Conservation (phyloP, 1,284 basidiomycete species). For the Tylopilus orsonianus region DNA sequence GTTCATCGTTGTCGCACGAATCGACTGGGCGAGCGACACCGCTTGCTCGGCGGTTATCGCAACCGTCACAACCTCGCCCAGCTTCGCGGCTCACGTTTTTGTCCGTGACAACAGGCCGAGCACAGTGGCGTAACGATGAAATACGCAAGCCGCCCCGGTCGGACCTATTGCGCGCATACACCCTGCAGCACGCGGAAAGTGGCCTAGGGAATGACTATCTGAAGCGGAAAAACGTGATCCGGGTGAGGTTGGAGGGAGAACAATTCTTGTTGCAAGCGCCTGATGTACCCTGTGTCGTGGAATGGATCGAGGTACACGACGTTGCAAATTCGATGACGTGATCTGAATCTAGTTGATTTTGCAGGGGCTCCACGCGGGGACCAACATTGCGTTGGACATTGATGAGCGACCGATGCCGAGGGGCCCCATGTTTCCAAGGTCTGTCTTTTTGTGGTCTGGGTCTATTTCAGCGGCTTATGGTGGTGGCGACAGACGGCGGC, state of each 20-base stretch:
- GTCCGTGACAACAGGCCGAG: conserved; percentile 11
- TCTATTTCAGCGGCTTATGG: background rate
- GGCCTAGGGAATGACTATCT: conserved; percentile 94
- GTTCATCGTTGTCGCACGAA: conserved; percentile 27
- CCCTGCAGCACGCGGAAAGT: conserved; percentile 88
- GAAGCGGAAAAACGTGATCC: conserved; percentile 94
- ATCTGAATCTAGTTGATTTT: conserved; percentile 24
- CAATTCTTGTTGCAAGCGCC: conserved; percentile 94
- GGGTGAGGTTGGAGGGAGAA: conserved; percentile 90
- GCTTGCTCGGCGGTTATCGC: conserved; percentile 10
- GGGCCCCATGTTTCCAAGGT: conserved; percentile 78
- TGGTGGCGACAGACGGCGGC: conserved; percentile 37
- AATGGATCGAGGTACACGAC: conserved; percentile 88
- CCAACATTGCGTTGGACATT: conserved; percentile 91
- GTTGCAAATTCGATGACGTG: conserved; percentile 6
- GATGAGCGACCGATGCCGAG: conserved; percentile 90
- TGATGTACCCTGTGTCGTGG: conserved; percentile 83
- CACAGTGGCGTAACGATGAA: conserved; percentile 19
- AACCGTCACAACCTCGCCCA: conserved; percentile 15
- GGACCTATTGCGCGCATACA: conserved; percentile 66
- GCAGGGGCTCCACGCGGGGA: conserved; percentile 86
- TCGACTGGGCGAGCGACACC: conserved; percentile 14
- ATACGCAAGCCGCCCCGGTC: conserved; percentile 43
- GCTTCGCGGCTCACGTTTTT: conserved; percentile 24
- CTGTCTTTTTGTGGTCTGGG: conserved; percentile 25